These are phyloP conservation scores for Nematodospora valgi DNA, from an alignment of 805 yeast species.

Conservation along the genomic window DNA sequence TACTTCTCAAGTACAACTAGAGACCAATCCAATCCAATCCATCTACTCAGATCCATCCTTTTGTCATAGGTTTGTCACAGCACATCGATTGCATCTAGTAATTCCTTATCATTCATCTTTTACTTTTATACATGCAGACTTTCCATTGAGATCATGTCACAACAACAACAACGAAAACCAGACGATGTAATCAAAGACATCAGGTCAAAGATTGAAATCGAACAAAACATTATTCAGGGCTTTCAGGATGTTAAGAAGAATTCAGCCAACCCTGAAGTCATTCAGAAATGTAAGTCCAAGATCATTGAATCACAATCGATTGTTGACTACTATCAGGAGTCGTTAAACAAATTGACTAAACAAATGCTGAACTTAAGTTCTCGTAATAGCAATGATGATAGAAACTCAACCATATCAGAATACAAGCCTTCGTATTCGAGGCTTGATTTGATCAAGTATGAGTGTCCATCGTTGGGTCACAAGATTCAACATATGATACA, in stretches of 20 bases:
- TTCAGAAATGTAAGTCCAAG: slow-evolving; percentile 85
- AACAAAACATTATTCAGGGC: slow-evolving; percentile 82
- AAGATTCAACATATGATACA: slow-evolving; percentile 94
- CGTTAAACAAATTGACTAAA: slow-evolving; percentile 58
- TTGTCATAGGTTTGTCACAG: too few species aligned
- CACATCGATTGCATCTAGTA: too few species aligned
- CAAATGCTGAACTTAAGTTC: slow-evolving; percentile 14
- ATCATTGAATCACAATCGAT: slow-evolving; percentile 90
- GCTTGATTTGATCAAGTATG: slow-evolving; percentile 82
- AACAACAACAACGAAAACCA: slow-evolving; percentile 4
- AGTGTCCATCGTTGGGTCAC: slow-evolving; percentile 92
- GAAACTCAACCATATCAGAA: slow-evolving; percentile 9
- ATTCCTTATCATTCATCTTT: too few species aligned
- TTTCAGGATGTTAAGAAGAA: slow-evolving; percentile 76
- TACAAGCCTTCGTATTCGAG: slow-evolving; percentile 54
- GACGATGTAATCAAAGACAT: slow-evolving; percentile 57
- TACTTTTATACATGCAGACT: too few species aligned
- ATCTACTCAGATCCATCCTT: too few species aligned
- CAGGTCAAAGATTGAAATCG: slow-evolving; percentile 81
- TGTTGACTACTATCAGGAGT: slow-evolving; percentile 81
- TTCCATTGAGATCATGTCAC: neutral
- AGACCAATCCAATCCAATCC: too few species aligned
- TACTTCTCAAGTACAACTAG: too few species aligned
- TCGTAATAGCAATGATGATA: neutral
- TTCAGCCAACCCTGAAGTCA: slow-evolving; percentile 77